phyloP scores from a whole-genome alignment of 805 yeast species.

The Cyberlindnera sargentensis region DNA sequence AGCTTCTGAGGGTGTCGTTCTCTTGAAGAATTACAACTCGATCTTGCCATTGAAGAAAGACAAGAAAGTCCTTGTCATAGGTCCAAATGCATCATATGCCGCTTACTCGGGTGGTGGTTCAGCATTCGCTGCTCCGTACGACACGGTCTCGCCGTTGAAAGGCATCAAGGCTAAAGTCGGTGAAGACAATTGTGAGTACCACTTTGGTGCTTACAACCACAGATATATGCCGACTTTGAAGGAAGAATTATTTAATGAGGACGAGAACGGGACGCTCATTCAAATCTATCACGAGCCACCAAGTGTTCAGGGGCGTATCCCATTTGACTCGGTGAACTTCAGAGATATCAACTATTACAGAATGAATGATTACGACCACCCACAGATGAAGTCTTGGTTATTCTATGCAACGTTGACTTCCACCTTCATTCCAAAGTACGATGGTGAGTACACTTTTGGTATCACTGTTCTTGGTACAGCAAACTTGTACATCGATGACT shows the following conservation, averaged over 20 bases:
- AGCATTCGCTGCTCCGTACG: constrained; percentile 43
- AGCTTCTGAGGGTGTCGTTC: constrained; percentile 47
- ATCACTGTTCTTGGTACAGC: constrained; percentile 48
- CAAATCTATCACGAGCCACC: constrained; percentile 20
- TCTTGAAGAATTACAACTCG: constrained; percentile 45
- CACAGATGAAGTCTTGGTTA: constrained; percentile 16
- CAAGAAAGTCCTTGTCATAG: constrained; percentile 44
- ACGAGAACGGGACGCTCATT: constrained; percentile 19
- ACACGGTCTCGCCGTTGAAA: constrained; percentile 41
- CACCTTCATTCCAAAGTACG: constrained; percentile 35
- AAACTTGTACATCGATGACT: constrained; percentile 41
- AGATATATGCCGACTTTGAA: constrained; percentile 27
- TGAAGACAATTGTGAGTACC: constrained; percentile 16
- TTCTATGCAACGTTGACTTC: constrained; percentile 41
- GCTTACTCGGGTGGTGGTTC: constrained; percentile 59
- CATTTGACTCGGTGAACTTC: constrained; percentile 23
- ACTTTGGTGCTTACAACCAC: constrained; percentile 31
- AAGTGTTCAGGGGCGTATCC: constrained; percentile 15
- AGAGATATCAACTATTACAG: constrained; percentile 16
- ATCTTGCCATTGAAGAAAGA: constrained; percentile 40
- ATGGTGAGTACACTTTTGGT: constrained; percentile 46
- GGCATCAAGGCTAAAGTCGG: constrained; percentile 30
- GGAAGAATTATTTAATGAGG: constrained; percentile 9
- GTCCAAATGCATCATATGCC: constrained; percentile 48
- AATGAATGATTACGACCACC: constrained; percentile 21